Evolutionary conservation across 164 flowering plant genomes (phyloP).

Genomic region (Akebia trifoliata): DNA sequence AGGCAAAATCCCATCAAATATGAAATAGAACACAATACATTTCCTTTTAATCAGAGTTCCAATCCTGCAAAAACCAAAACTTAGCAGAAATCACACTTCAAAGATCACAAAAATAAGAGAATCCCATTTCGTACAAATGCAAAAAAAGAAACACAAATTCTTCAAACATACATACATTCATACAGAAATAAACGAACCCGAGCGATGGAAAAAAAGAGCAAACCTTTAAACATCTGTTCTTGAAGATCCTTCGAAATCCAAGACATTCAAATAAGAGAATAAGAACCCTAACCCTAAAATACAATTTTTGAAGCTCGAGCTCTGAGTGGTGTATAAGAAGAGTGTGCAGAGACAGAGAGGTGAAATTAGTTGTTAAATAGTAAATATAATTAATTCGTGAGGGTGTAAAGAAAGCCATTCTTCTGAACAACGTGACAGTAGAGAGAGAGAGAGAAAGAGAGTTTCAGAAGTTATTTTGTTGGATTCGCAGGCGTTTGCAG

Average conservation of each 20-base stretch:
- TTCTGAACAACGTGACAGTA: constrained; percentile 12
- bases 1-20: not conserved
- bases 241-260: not conserved
- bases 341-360: not conserved
- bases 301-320: constrained; percentile 4
- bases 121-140: not conserved
- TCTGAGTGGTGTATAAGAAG: not conserved
- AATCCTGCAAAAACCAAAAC: constrained; percentile 2
- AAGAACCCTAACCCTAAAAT: constrained; percentile 14
- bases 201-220: not conserved
- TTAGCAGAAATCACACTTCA: not conserved
- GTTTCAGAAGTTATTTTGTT: not conserved
- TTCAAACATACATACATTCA: not conserved
- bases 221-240: not conserved
- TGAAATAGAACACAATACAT: constrained; percentile 7
- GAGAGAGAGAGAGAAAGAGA: not conserved
- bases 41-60: not conserved
- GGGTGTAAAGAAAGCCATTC: constrained; percentile 7
- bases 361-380: constrained; percentile 19
- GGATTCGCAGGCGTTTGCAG: no score
- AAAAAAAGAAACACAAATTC: not conserved
- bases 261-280: constrained; percentile 6
- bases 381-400: constrained; percentile 24
- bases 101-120: not conserved
- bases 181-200: not conserved